Evolutionary conservation across 495 filamentous ascomycete genomes (phyloP).

Genomic region (Baudoinia panamericana): DNA sequence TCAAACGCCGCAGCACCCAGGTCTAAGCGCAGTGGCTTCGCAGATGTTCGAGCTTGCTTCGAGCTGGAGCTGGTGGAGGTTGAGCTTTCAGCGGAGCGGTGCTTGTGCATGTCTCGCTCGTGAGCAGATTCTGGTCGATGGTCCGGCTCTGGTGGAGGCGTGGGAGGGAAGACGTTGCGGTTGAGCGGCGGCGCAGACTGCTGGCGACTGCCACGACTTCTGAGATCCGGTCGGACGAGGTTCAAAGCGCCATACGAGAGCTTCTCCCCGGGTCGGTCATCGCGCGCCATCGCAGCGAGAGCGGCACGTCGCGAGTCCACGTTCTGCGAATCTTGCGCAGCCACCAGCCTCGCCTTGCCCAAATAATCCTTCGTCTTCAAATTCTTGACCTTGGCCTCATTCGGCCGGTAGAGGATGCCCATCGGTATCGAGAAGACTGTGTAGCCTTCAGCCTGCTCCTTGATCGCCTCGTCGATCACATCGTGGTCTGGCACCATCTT

Average conservation of each 20-base stretch:
- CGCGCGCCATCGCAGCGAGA: conserved; percentile 33
- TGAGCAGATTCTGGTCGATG: conserved; percentile 28
- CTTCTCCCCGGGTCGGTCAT: conserved; percentile 65
- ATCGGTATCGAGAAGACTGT: conserved; percentile 99
- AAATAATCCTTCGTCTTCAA: conserved; percentile 94
- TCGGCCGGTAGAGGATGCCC: conserved; percentile 86
- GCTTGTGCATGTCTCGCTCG: no score
- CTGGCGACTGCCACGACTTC: conserved; percentile 54
- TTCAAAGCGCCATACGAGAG: conserved; percentile 85
- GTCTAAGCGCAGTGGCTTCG: conserved; percentile 27
- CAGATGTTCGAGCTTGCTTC: conserved; percentile 25
- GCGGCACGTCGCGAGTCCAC: conserved; percentile 26
- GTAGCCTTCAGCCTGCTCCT: conserved; percentile 88
- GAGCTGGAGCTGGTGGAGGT: conserved; percentile 18
- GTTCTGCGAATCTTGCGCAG: conserved; percentile 52
- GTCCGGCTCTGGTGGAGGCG: conserved; percentile 82
- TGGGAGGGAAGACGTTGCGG: conserved; percentile 87
- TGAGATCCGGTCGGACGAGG: conserved; percentile 71
- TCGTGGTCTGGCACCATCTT: conserved; percentile 90
- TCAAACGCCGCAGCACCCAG: conserved; percentile 32
- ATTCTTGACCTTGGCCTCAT: conserved; percentile 96
- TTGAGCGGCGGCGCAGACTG: conserved; percentile 75
- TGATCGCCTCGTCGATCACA: conserved; percentile 94
- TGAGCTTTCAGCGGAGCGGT: conserved; percentile 10
- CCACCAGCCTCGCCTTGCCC: conserved; percentile 85